Conservation (phyloP, 495 filamentous ascomycete genomes). For the Lichenothelia convexa region DNA sequence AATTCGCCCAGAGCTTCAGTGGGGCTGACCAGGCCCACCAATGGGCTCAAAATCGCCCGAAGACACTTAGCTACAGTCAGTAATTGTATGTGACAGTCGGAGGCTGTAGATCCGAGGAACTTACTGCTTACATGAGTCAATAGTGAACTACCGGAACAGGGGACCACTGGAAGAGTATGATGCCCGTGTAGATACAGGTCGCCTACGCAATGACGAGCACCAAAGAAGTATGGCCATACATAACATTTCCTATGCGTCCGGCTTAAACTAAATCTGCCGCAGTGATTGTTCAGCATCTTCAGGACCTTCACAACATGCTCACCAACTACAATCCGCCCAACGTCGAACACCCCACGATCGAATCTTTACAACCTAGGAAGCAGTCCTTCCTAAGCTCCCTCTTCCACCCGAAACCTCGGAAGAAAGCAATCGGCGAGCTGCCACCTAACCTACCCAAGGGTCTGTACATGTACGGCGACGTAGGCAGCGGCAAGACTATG, state of each 20-base stretch:
- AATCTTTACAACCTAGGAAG: constrained; percentile 42
- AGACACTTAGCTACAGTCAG: too few relatives aligned
- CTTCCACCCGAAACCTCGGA: constrained; percentile 34
- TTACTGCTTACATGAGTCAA: too few relatives aligned
- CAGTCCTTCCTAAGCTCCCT: constrained; percentile 54
- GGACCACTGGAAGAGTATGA: constrained; percentile 85
- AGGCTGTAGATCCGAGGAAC: too few relatives aligned
- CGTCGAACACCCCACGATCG: constrained; percentile 59
- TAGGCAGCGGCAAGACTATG: constrained; percentile 98
- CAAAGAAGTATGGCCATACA: constrained; percentile 76
- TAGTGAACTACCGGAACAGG: too few relatives aligned
- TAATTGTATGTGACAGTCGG: too few relatives aligned
- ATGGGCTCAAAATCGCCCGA: too few relatives aligned
- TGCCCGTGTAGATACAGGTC: constrained; percentile 47
- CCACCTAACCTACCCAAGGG: constrained; percentile 65
- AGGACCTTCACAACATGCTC: constrained; percentile 76
- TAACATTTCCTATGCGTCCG: background rate
- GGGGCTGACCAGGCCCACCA: too few relatives aligned
- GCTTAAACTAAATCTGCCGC: too few relatives aligned
- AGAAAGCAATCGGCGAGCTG: constrained; percentile 28
- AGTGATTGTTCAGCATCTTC: constrained; percentile 76
- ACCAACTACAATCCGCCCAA: constrained; percentile 49
- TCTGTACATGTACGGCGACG: constrained; percentile 89
- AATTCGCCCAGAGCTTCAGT: too few relatives aligned
- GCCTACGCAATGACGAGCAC: constrained; percentile 70